Conservation (phyloP, 305 asterid species). For the Fraxinus sp. region DNA sequence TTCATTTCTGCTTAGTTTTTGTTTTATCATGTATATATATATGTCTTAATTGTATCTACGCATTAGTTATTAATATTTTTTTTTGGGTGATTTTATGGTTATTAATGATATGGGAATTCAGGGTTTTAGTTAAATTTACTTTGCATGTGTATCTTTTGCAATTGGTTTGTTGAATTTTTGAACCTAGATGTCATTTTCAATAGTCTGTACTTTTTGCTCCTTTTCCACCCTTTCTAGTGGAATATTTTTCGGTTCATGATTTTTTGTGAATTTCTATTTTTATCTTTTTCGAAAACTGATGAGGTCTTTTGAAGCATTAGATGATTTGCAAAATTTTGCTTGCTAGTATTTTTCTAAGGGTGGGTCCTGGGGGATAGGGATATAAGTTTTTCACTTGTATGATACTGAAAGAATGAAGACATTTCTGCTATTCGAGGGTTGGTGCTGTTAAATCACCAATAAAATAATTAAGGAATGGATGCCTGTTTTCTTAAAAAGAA, state of each 20-base stretch:
- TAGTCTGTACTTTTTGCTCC: background rate
- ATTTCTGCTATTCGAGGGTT: background rate
- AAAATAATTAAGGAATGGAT: background rate
- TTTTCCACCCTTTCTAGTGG: background rate
- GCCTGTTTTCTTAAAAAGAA: background rate
- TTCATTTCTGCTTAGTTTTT: background rate
- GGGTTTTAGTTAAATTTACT: background rate
- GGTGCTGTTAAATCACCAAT: background rate
- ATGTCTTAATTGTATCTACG: background rate
- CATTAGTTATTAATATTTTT: background rate
- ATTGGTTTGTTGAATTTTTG: background rate
- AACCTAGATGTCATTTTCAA: background rate
- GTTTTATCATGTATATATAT: background rate
- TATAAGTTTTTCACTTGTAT: background rate
- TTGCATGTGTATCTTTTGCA: background rate
- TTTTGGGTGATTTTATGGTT: background rate
- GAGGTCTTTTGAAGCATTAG: background rate
- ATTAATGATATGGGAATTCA: background rate
- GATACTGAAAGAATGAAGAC: background rate
- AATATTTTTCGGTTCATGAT: background rate
- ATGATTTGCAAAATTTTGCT: background rate
- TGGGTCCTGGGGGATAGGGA: background rate
- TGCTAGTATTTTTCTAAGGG: background rate
- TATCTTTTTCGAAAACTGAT: background rate
- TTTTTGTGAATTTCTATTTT: background rate